phyloP scores from a whole-genome alignment of 1,139 yeast species.

The Pichia sp. region DNA sequence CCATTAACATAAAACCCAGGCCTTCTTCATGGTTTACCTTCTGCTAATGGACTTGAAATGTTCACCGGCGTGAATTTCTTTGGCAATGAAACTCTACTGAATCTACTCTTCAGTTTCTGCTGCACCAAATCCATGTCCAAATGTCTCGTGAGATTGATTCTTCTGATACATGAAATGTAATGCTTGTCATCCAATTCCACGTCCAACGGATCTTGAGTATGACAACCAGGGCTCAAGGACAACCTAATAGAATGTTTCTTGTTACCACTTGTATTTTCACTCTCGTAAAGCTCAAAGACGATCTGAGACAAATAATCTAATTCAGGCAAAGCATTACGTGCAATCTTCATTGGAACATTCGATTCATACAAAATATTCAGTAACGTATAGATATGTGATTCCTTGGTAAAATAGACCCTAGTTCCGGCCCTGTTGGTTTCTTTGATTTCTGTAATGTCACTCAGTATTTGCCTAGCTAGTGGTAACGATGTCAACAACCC shows the following conservation, averaged over 20 bases:
- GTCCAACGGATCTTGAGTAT: conserved; percentile 94
- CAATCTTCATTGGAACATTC: conserved; percentile 90
- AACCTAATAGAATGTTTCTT: conserved; percentile 86
- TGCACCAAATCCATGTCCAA: conserved; percentile 87
- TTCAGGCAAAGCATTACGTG: conserved; percentile 93
- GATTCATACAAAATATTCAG: conserved; percentile 88
- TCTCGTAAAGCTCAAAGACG: conserved; percentile 88
- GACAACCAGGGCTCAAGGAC: conserved; percentile 94
- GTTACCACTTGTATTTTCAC: conserved; percentile 53
- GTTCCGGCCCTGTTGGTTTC: conserved; percentile 76
- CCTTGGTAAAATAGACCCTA: conserved; percentile 90
- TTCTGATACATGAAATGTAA: conserved; percentile 92
- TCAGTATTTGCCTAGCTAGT: conserved; percentile 78
- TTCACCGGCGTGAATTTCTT: conserved; percentile 89
- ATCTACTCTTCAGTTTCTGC: conserved; percentile 75
- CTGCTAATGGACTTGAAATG: conserved; percentile 50
- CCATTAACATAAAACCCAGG: background rate
- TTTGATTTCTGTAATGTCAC: conserved; percentile 77
- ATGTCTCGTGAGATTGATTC: conserved; percentile 85
- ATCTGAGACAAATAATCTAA: conserved; percentile 93
- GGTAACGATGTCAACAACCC: conserved; percentile 94
- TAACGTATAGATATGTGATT: conserved; percentile 91
- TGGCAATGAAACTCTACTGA: conserved; percentile 84
- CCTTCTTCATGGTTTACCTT: conserved; percentile 20
- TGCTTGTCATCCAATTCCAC: conserved; percentile 95